Conservation (phyloP, 2,329 filamentous ascomycete genomes). For the Leptosphaerulina australis region DNA sequence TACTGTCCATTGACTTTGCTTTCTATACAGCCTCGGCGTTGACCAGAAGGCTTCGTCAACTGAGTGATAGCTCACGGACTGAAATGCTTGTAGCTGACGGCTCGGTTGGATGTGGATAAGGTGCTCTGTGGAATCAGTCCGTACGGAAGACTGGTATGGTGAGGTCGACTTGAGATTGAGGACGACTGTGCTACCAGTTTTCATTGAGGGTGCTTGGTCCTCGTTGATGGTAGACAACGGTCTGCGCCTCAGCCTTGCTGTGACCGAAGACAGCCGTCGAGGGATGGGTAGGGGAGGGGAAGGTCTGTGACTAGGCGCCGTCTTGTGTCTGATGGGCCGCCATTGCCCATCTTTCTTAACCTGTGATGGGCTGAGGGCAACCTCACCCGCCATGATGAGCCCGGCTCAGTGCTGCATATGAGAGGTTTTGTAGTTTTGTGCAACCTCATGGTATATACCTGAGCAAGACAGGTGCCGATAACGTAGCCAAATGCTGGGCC, state of each 20-base stretch:
- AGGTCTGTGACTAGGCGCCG: neutral
- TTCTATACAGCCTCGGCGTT: neutral
- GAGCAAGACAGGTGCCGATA: neutral
- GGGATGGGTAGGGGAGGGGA: neutral
- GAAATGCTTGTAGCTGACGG: constrained; percentile 4
- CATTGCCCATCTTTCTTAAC: constrained; percentile 1
- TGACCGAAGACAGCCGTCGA: neutral
- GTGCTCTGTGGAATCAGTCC: neutral
- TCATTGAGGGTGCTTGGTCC: neutral
- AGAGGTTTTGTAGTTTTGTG: neutral
- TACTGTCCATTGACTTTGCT: constrained; percentile 4
- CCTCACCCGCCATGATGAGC: constrained; percentile 4
- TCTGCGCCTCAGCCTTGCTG: neutral
- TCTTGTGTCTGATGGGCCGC: constrained; percentile 4
- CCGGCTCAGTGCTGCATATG: neutral
- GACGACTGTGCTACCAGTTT: constrained; percentile 3
- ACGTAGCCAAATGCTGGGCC: neutral
- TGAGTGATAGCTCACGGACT: constrained; percentile 6
- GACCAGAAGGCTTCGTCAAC: neutral
- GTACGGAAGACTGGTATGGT: neutral
- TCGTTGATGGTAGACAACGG: constrained; percentile 3
- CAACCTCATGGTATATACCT: neutral
- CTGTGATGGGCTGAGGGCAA: neutral
- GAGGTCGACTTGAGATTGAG: neutral
- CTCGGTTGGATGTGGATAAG: constrained; percentile 5